These are phyloP conservation scores for Astrothelium macrocarpum DNA, from an alignment of 495 filamentous ascomycete species.

Conservation along the genomic window DNA sequence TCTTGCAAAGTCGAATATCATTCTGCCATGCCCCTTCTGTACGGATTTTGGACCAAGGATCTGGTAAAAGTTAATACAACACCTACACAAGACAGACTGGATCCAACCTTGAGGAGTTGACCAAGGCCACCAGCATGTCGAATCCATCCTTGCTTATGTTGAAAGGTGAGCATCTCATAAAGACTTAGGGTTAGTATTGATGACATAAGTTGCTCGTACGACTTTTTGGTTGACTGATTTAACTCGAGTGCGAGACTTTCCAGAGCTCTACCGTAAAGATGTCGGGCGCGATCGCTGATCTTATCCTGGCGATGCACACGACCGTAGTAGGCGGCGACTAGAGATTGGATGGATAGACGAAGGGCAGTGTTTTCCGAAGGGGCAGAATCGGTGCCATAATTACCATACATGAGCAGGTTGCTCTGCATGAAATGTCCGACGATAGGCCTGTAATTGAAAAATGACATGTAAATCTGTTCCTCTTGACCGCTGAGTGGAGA, in stretches of 20 bases:
- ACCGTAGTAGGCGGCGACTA: background rate
- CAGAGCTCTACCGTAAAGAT: background rate
- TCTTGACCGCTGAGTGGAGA: background rate
- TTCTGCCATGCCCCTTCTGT: background rate
- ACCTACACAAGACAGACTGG: background rate
- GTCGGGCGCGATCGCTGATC: background rate
- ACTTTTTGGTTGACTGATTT: background rate
- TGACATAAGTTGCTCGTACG: background rate
- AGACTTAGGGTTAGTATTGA: background rate
- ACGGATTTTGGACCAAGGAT: background rate
- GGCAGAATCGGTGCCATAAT: background rate
- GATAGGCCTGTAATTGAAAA: background rate
- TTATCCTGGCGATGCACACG: background rate
- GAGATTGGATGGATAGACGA: background rate
- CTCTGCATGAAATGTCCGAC: background rate
- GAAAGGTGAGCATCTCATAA: slow-evolving; percentile 2
- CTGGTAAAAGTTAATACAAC: background rate
- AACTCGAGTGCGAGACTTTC: background rate
- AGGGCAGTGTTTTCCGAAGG: background rate
- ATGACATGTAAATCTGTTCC: background rate
- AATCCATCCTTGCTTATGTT: background rate
- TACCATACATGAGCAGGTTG: background rate
- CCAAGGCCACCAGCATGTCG: background rate
- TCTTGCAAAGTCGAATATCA: background rate
- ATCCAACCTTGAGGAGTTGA: background rate